Evolutionary conservation across 2,329 filamentous ascomycete genomes (phyloP), one percentile per base, ranked within the genome.

Genomic region (Stylonectria norvegica): DNA sequence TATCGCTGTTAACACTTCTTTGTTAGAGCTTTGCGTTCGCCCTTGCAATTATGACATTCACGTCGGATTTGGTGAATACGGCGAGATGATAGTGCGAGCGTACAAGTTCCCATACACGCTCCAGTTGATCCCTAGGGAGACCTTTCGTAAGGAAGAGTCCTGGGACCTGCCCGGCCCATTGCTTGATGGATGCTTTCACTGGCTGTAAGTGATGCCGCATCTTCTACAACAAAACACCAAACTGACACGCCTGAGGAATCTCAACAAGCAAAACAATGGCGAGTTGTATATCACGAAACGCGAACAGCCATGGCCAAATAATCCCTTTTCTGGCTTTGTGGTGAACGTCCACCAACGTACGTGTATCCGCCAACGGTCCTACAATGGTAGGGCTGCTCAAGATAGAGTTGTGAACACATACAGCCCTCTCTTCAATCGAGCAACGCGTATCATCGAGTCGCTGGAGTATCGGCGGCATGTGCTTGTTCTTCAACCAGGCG

Each of bases 151-250:
- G 20, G 43, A 32, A 2, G 27, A 40, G 10, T 18, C 43, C 11
- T 53, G 37, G 1, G 77, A 80, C 46, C 60, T 83, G 1, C 81
- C 80, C 0, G 52, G 50, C 0, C 54, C 67, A 1, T 57, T 85
- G 0, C 45, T 79, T 0, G 50, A 71, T 0, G 59, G 68, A 8
- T 81, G 72, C 34, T 64, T 75, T 2, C 79, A 85, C 45, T 84
- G 79, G 78, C 59, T 83, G 27, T 54, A 38, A 51, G 49, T 56
- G 0, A 49, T n/a, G n/a, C n/a, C n/a, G n/a, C n/a, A n/a, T n/a
- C n/a, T n/a, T n/a, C n/a, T n/a, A n/a, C n/a, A n/a, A n/a, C n/a
- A n/a, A n/a, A n/a, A n/a, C n/a, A n/a, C n/a, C n/a, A n/a, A n/a
- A n/a, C n/a, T n/a, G n/a, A n/a, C n/a, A n/a, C n/a, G n/a, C n/a